These are phyloP conservation scores for Pisolithus microcarpus DNA, from an alignment of 768 basidiomycete species.

Conservation along the genomic window DNA sequence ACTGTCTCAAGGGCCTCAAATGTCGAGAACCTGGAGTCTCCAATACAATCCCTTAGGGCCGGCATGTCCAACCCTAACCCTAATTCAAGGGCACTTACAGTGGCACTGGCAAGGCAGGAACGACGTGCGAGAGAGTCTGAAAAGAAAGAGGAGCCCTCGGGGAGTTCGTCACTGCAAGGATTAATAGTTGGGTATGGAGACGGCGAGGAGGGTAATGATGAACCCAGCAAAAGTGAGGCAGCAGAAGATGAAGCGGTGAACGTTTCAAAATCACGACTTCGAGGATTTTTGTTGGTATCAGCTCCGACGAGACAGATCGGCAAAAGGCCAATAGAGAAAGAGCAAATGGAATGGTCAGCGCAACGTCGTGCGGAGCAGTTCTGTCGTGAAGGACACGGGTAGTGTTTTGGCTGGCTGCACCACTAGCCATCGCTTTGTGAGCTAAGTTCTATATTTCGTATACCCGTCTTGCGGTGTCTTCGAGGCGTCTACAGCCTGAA, in stretches of 20 bases:
- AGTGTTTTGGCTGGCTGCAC: neutral
- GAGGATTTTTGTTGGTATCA: no score
- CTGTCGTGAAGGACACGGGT: neutral
- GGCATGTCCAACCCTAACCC: no score
- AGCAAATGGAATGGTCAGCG: neutral
- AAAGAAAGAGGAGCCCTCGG: neutral
- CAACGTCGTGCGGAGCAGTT: neutral
- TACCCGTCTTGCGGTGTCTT: no score
- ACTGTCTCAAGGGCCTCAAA: no score
- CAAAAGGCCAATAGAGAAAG: neutral
- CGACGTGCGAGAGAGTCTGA: constrained; percentile 14
- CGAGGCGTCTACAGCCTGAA: no score
- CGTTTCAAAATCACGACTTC: no score
- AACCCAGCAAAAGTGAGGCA: constrained; percentile 7
- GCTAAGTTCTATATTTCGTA: no score
- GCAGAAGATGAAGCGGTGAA: no score
- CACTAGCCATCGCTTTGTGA: neutral
- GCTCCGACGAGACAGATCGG: neutral
- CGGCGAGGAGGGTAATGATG: constrained; percentile 38
- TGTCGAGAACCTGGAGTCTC: no score
- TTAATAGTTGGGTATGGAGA: constrained; percentile 51
- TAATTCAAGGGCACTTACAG: no score
- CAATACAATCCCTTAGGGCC: no score
- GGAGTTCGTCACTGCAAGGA: constrained; percentile 35
- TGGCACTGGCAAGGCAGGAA: no score